Evolutionary conservation across 768 basidiomycete species (phyloP).

Genomic region (Candolleomyces aberdarensis): DNA sequence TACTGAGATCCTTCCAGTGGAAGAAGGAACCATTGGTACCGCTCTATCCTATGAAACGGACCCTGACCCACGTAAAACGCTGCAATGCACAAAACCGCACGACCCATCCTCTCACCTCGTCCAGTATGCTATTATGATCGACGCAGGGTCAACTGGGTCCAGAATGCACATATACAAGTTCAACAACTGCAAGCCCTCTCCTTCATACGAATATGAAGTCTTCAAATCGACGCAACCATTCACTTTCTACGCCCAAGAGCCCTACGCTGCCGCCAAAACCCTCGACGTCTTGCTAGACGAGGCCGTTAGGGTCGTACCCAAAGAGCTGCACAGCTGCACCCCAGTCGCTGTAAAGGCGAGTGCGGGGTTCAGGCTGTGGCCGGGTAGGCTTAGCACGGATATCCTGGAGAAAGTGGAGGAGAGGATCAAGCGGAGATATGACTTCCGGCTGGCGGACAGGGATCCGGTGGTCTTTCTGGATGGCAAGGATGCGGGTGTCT

Average conservation of each 20-base stretch:
- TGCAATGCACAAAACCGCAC: slow-evolving; percentile 63
- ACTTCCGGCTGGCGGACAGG: slow-evolving; percentile 54
- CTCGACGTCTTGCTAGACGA: slow-evolving; percentile 79
- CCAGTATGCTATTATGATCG: slow-evolving; percentile 95
- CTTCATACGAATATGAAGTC: slow-evolving; percentile 88
- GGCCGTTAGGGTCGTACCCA: slow-evolving; percentile 76
- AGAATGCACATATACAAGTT: slow-evolving; percentile 99
- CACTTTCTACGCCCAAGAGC: slow-evolving; percentile 54
- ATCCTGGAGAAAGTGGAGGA: slow-evolving; percentile 74
- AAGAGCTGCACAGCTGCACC: slow-evolving; percentile 65
- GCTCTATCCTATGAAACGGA: slow-evolving; percentile 70
- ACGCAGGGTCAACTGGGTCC: slow-evolving; percentile 96
- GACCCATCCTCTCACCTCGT: slow-evolving; percentile 54
- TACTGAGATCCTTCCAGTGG: neutral
- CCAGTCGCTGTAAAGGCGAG: slow-evolving; percentile 91
- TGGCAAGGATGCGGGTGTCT: slow-evolving; percentile 95
- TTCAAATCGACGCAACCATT: slow-evolving; percentile 81
- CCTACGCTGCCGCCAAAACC: slow-evolving; percentile 70
- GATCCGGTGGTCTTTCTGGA: slow-evolving; percentile 89
- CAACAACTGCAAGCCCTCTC: slow-evolving; percentile 78
- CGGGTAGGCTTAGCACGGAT: slow-evolving; percentile 54
- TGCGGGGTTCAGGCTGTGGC: slow-evolving; percentile 79
- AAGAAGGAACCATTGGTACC: slow-evolving; percentile 7
- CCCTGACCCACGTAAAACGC: slow-evolving; percentile 68
- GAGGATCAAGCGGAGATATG: slow-evolving; percentile 56